Percentiles rank a stretch among this genome's conserved stretches.
Conservation (phyloP, 495 filamentous ascomycete genomes). For the Immersiella caudata region DNA sequence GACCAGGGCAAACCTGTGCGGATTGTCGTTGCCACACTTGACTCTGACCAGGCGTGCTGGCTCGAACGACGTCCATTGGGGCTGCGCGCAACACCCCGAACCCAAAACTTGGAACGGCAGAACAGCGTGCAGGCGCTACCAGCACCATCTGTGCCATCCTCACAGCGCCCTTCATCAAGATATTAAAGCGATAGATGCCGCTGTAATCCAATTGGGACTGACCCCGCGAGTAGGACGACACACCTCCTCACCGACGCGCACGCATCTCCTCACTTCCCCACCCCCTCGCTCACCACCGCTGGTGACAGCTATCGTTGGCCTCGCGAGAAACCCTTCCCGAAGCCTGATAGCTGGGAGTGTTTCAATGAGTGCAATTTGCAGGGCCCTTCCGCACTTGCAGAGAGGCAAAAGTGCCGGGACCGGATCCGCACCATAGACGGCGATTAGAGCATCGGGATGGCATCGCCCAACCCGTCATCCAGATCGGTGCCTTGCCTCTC, state of each 20-base stretch:
- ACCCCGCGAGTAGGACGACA: background rate
- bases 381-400: conserved; percentile 14
- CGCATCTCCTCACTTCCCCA: conserved; percentile 12
- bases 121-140: conserved; percentile 2
- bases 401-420: background rate
- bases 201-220: conserved; percentile 18
- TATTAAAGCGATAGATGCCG: conserved; percentile 20
- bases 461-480: conserved; percentile 6
- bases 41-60: background rate
- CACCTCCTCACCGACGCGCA: conserved; percentile 15
- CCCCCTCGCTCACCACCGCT: conserved; percentile 1
- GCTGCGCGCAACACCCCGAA: background rate
- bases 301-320: background rate
- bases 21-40: conserved; percentile 15
- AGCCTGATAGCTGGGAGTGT: background rate
- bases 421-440: conserved; percentile 7
- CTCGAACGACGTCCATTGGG: background rate
- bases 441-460: conserved; percentile 11
- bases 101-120: conserved; percentile 25
- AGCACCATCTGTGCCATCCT: background rate
- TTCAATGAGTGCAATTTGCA: conserved; percentile 7
- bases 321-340: background rate
- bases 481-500: background rate
- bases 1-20: conserved; percentile 1
- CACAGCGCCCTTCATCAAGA: conserved; percentile 22